Percentiles rank a stretch among this genome's conserved stretches.
These are phyloP conservation scores for Symbiotaphrina buchneri DNA, from an alignment of 495 filamentous ascomycete genomes.

Conservation along the genomic window DNA sequence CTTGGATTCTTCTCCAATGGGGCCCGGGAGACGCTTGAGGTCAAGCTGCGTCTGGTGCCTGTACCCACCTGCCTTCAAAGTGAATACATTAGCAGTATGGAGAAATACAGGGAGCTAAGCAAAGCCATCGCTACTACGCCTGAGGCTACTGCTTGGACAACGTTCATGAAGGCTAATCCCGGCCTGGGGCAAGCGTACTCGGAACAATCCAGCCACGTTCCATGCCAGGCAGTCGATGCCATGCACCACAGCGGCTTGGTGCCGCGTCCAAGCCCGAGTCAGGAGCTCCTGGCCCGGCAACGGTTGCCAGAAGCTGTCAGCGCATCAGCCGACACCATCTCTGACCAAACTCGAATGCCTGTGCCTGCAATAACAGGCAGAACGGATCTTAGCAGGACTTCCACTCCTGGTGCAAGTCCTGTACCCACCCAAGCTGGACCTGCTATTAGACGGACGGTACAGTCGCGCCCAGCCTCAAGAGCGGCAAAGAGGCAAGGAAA, in stretches of 20 bases:
- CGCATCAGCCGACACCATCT: too few species aligned
- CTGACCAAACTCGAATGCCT: neutral
- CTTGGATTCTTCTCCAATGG: constrained; percentile 66
- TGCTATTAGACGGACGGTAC: neutral
- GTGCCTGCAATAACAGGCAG: neutral
- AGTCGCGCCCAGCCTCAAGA: neutral
- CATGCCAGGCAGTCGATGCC: too few species aligned
- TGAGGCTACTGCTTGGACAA: constrained; percentile 46
- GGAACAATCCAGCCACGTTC: constrained; percentile 1
- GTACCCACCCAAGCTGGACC: neutral
- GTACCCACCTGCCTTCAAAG: constrained; percentile 54
- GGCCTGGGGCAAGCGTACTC: constrained; percentile 10
- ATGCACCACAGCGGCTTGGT: too few species aligned
- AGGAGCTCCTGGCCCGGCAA: too few species aligned
- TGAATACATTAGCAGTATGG: constrained; percentile 42
- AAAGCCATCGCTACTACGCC: constrained; percentile 37
- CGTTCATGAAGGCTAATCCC: constrained; percentile 38
- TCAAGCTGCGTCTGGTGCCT: constrained; percentile 71
- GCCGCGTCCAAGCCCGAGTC: too few species aligned
- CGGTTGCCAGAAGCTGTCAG: too few species aligned
- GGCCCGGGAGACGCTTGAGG: constrained; percentile 77
- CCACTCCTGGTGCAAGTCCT: neutral
- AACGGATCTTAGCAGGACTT: neutral
- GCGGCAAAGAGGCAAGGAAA: constrained; percentile 23
- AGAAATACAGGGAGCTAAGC: constrained; percentile 34